Evolutionary conservation across 2,329 filamentous ascomycete genomes (phyloP).

Genomic region (Aspergillus sp.): DNA sequence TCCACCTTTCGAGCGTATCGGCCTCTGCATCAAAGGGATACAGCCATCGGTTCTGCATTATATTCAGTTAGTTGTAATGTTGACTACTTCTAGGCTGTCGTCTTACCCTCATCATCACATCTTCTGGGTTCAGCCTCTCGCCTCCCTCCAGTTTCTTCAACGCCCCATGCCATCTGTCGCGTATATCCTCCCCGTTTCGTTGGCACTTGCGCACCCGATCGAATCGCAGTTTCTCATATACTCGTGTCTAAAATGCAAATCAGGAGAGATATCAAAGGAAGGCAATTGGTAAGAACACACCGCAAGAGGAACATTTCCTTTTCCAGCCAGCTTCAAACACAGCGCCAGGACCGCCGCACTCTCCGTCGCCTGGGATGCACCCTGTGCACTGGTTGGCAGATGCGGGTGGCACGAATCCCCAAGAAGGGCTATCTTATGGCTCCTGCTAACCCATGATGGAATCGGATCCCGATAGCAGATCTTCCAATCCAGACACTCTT

Average conservation of each 20-base stretch:
- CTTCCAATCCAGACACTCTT: neutral
- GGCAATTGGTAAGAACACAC: too few relatives aligned
- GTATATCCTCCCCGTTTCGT: neutral
- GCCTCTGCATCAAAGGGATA: neutral
- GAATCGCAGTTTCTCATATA: neutral
- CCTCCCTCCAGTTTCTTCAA: neutral
- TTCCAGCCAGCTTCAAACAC: neutral
- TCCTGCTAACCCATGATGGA: neutral
- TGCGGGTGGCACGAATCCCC: neutral
- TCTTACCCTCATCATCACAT: neutral
- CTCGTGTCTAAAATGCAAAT: neutral
- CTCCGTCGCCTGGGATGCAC: neutral
- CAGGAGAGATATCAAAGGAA: neutral
- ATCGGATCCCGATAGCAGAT: neutral
- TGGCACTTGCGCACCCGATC: neutral
- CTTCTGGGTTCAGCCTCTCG: neutral
- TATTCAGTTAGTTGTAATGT: neutral
- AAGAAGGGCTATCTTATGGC: neutral
- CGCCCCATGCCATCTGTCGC: neutral
- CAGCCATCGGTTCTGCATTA: neutral
- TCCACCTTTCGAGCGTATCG: neutral
- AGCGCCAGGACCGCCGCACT: neutral
- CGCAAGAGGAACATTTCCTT: neutral
- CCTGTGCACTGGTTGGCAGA: neutral
- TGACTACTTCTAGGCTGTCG: rapidly evolving